Evolutionary conservation across 768 basidiomycete genomes (phyloP).

Genomic region (Hypholoma sublateritium): DNA sequence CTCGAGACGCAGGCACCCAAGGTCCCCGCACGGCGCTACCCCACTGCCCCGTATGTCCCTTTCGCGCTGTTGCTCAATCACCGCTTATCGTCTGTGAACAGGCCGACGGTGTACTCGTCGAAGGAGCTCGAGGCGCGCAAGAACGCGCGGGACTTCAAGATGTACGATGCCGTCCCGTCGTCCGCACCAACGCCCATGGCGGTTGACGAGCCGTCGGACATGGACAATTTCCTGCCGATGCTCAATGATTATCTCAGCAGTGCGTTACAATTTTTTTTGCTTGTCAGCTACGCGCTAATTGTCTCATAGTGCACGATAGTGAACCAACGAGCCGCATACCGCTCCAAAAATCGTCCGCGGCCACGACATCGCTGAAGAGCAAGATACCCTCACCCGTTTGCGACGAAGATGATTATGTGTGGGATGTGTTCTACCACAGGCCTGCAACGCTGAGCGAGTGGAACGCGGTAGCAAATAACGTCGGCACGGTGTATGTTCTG

Average conservation of each 20-base stretch:
- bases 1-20: slow-evolving; percentile 21
- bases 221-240: slow-evolving; percentile 78
- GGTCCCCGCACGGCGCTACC: slow-evolving; percentile 25
- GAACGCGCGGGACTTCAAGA: slow-evolving; percentile 46
- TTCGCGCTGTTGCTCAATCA: not conserved
- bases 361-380: slow-evolving; percentile 8
- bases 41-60: slow-evolving; percentile 41
- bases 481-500: slow-evolving; percentile 64
- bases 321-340: not conserved
- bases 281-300: slow-evolving; percentile 3
- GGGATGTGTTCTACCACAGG: slow-evolving; percentile 81
- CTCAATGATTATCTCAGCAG: slow-evolving; percentile 72
- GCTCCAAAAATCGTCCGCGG: slow-evolving; percentile 4
- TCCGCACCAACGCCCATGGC: slow-evolving; percentile 22
- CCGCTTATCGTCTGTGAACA: slow-evolving; percentile 21
- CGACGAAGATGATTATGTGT: slow-evolving; percentile 64
- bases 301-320: slow-evolving; percentile 22
- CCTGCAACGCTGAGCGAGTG: slow-evolving; percentile 60
- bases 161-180: slow-evolving; percentile 72
- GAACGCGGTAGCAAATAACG: slow-evolving; percentile 52
- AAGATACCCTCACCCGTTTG: slow-evolving; percentile 4
- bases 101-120: slow-evolving; percentile 55
- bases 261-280: slow-evolving; percentile 29
- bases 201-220: slow-evolving; percentile 46
- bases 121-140: slow-evolving; percentile 41